Conservation (phyloP, 2,329 filamentous ascomycete genomes). For the Epicoccum sorghinum region DNA sequence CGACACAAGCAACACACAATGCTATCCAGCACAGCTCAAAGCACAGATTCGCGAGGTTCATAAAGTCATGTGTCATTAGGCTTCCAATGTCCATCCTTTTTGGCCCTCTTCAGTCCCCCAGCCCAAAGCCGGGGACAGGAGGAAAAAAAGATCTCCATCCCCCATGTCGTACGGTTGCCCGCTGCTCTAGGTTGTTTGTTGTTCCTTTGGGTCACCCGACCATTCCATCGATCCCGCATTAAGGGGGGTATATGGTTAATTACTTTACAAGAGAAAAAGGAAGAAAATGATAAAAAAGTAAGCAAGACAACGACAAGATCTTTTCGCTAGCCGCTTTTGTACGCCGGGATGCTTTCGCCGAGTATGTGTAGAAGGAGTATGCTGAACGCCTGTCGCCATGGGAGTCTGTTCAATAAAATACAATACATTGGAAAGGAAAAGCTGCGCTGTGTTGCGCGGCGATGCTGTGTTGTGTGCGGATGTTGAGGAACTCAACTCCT, state of each 20-base stretch:
- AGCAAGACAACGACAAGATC: background rate
- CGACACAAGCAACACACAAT: too few relatives aligned
- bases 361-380: conserved; percentile 2
- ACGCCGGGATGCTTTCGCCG: conserved; percentile 7
- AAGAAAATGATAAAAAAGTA: background rate
- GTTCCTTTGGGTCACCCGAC: too few relatives aligned
- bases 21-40: too few relatives aligned
- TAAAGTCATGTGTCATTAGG: conserved; percentile 18
- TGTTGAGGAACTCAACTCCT: conserved; percentile 5
- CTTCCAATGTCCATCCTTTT: background rate
- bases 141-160: background rate
- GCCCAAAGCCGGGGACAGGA: background rate
- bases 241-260: conserved; percentile 21
- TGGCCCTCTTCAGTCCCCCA: background rate
- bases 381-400: conserved; percentile 14
- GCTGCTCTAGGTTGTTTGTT: background rate
- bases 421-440: background rate
- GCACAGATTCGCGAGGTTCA: background rate
- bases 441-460: background rate
- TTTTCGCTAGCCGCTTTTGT: conserved; percentile 5
- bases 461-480: background rate
- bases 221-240: conserved; percentile 1
- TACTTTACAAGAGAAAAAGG: conserved; percentile 12
- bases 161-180: background rate
- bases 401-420: background rate